Conservation (phyloP, 768 basidiomycete genomes). For the Xerocomellus amylosporus region DNA sequence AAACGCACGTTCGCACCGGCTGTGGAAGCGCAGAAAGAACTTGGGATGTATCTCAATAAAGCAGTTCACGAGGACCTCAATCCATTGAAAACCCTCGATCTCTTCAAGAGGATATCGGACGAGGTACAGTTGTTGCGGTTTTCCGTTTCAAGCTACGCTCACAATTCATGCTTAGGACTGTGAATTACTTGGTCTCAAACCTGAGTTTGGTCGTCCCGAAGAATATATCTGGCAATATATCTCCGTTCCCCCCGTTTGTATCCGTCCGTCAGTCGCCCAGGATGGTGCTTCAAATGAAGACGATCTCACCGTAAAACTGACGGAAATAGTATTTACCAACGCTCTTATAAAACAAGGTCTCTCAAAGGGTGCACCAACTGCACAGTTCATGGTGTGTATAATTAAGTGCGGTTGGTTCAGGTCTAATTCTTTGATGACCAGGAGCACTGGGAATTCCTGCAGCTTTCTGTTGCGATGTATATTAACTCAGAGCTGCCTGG, state of each 20-base stretch:
- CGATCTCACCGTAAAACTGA: constrained; percentile 94
- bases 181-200: constrained; percentile 88
- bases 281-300: constrained; percentile 99
- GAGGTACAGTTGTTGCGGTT: constrained; percentile 51
- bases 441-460: constrained; percentile 99
- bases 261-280: constrained; percentile 94
- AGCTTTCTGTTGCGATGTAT: constrained; percentile 94
- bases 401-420: not conserved
- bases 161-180: constrained; percentile 64
- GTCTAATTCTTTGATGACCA: constrained; percentile 27
- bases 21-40: constrained; percentile 82
- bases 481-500: constrained; percentile 97
- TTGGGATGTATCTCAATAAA: constrained; percentile 80
- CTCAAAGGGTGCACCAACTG: constrained; percentile 81
- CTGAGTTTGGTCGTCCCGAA: constrained; percentile 87
- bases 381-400: constrained; percentile 75
- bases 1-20: constrained; percentile 79
- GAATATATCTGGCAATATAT: constrained; percentile 99
- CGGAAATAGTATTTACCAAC: constrained; percentile 95
- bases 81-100: constrained; percentile 86
- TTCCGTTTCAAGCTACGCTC: not conserved
- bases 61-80: constrained; percentile 92
- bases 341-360: constrained; percentile 89
- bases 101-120: constrained; percentile 89
- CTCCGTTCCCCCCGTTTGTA: constrained; percentile 96